Conservation (phyloP, 805 yeast genomes). For the Kuraishia borneana region DNA sequence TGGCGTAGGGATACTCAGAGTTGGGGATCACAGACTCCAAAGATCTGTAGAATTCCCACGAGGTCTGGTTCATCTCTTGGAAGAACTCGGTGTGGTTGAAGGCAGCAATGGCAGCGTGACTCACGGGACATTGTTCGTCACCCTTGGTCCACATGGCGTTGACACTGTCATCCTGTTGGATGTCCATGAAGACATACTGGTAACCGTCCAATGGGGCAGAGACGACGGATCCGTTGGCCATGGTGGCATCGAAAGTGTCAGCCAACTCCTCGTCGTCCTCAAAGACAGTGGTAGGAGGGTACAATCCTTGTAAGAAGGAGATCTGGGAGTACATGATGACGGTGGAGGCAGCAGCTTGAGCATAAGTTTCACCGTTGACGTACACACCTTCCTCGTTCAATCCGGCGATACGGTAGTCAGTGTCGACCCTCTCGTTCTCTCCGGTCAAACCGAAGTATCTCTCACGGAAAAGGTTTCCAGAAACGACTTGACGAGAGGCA, state of each 20-base stretch:
- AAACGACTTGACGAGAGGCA: slow-evolving; percentile 21
- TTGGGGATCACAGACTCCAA: slow-evolving; percentile 17
- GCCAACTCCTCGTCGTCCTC: slow-evolving; percentile 13
- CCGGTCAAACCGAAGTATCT: slow-evolving; percentile 28
- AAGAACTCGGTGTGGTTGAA: slow-evolving; percentile 20
- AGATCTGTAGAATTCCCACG: slow-evolving; percentile 25
- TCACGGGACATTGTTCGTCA: slow-evolving; percentile 28
- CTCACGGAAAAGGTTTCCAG: slow-evolving; percentile 28
- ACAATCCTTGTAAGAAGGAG: slow-evolving; percentile 35
- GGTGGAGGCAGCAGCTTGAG: slow-evolving; percentile 22
- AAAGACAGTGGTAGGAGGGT: slow-evolving; percentile 26
- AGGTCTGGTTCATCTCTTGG: slow-evolving; percentile 20
- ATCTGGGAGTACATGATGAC: slow-evolving; percentile 29
- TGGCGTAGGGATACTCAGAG: slow-evolving; percentile 13
- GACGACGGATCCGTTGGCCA: slow-evolving; percentile 26
- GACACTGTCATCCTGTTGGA: slow-evolving; percentile 22
- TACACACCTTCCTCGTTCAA: slow-evolving; percentile 22
- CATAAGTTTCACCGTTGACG: slow-evolving; percentile 23
- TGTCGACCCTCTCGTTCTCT: slow-evolving; percentile 11
- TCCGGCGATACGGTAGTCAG: slow-evolving; percentile 19
- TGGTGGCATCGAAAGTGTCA: slow-evolving; percentile 17
- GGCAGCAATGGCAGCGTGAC: slow-evolving; percentile 19
- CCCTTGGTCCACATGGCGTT: slow-evolving; percentile 30
- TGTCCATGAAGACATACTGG: slow-evolving; percentile 31
- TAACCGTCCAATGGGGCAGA: slow-evolving; percentile 30